Evolutionary conservation across 176 grass and related monocot species (phyloP), one percentile per base, ranked within the genome.

Genomic region (Paspalum notatum): DNA sequence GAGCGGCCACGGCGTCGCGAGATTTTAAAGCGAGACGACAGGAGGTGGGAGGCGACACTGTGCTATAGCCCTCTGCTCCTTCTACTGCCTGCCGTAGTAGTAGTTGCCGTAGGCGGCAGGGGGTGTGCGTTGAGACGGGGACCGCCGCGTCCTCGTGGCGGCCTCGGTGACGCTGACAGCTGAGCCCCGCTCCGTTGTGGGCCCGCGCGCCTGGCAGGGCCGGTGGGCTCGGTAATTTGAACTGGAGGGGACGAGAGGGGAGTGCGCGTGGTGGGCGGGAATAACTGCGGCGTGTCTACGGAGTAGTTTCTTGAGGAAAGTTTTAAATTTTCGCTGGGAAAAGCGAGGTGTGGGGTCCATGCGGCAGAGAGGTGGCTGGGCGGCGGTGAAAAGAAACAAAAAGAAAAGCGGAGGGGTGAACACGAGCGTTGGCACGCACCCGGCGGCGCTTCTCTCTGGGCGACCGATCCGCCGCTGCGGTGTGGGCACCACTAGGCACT

Each of bases 11-110:
- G 75, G 71, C 79, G 89, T 86, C 75, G 86, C 83, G 65, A 75
- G 85, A 25, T 89, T 91, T 91, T 58, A 85, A 93, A 90, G 91
- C 79, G 66, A 90, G 77, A 27, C 50, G 39, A 57, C 57, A 70
- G 22, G 58, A 47, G 61, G 71, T 59, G 51, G 21, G 43, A 72
- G 53, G 38, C 62, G 39, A 56, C 81, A 71, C 80, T 66, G 75
- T 25, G 43, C 66, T 56, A 44, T 71, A 32, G 66, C 65, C 65
- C 40, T 67, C 41, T 24, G 14, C 38, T 38, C 9, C 27, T 55
- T 8, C 66, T 25, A 7, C 78, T 50, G 42, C 71, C 78, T 50
- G 42, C 71, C 24, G 66, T 16, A 8, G 43, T 25, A 32, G 32
- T 32, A 32, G 32, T 32, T 43, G 18, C 37, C 27, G 76, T 81